Percentiles rank a stretch among this genome's conserved stretches.
Evolutionary conservation across 345 rosid species (phyloP).

Genomic region (Brassica incana): DNA sequence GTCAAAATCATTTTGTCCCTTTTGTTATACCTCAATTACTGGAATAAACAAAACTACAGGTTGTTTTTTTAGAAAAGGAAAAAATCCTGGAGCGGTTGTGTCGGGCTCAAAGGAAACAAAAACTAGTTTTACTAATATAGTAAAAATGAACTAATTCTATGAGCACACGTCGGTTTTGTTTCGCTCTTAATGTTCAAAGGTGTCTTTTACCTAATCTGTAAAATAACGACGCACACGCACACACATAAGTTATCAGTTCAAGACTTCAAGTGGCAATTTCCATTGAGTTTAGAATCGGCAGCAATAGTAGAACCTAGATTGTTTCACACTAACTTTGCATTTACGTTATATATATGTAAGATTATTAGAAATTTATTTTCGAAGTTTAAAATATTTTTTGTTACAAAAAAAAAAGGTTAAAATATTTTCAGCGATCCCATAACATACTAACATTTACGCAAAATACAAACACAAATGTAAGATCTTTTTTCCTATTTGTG

Average conservation of each 20-base stretch:
- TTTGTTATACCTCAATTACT: constrained; percentile 1
- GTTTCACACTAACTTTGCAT: neutral
- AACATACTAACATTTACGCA: neutral
- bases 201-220: constrained; percentile 20
- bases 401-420: neutral
- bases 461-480: neutral
- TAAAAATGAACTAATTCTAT: constrained; percentile 17
- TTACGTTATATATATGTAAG: neutral
- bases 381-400: no score
- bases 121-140: constrained; percentile 15
- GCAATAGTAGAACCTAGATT: neutral
- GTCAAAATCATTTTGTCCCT: neutral
- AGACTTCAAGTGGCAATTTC: neutral
- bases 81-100: constrained; percentile 6
- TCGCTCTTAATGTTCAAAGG: constrained; percentile 17
- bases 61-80: neutral
- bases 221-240: neutral
- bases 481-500: neutral
- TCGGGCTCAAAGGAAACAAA: constrained; percentile 24
- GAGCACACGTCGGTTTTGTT: constrained; percentile 19
- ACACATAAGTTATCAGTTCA: neutral
- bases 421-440: neutral
- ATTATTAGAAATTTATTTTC: neutral
- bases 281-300: neutral
- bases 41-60: neutral